A percentile compares a stretch with the other conserved stretches of the same genome.
Evolutionary conservation across 345 rosid species (phyloP).

Genomic region (Abelmoschus esculentus): DNA sequence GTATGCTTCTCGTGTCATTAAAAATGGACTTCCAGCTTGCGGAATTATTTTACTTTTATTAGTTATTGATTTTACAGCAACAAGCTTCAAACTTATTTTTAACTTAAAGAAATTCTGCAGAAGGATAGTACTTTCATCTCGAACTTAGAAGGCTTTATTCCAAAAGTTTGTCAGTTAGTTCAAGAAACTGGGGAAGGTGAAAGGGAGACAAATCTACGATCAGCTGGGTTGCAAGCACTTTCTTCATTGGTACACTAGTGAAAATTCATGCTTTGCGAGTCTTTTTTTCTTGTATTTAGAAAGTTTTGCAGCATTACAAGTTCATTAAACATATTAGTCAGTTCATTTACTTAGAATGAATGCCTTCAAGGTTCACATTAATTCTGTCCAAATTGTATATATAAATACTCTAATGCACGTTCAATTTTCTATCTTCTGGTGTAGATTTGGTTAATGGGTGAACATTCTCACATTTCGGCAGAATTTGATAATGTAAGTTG

Average conservation of each 20-base stretch:
- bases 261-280: neutral
- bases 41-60: neutral
- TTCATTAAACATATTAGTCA: no score
- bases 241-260: slow-evolving; percentile 55
- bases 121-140: slow-evolving; percentile 74
- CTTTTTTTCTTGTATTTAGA: neutral
- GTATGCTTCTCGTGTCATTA: neutral
- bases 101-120: slow-evolving; percentile 40
- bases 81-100: slow-evolving; percentile 15
- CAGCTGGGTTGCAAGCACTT: slow-evolving; percentile 81
- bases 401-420: slow-evolving; percentile 20
- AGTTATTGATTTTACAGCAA: slow-evolving; percentile 2
- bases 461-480: slow-evolving; percentile 57
- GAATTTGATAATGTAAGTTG: slow-evolving; percentile 65
- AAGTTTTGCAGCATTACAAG: neutral
- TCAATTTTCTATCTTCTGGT: slow-evolving; percentile 23
- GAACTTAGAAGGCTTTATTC: slow-evolving; percentile 82
- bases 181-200: slow-evolving; percentile 75
- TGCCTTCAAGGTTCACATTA: neutral
- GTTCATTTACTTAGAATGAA: neutral
- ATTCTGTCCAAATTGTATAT: neutral
- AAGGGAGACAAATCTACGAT: slow-evolving; percentile 44
- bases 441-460: slow-evolving; percentile 71
- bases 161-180: slow-evolving; percentile 83
- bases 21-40: neutral